Evolutionary conservation across 495 filamentous ascomycete species (phyloP), one percentile per base, ranked within the genome.

Genomic region (Delitschia confertaspora): DNA sequence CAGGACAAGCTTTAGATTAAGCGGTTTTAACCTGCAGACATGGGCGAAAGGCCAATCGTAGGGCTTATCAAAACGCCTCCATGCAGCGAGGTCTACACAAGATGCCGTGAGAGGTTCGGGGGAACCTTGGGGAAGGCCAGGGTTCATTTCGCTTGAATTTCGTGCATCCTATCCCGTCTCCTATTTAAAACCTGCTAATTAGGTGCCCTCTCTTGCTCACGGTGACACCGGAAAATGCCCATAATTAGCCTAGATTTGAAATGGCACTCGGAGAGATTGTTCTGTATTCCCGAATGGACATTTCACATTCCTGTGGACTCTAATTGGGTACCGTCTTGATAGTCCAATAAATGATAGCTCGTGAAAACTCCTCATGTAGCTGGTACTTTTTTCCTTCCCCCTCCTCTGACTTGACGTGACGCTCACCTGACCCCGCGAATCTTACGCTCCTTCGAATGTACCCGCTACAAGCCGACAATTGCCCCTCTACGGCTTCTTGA

Each of bases 161-260:
- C 46, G 47, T 55, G 52, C 52, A 41, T 44, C 41, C 36, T 23
- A 33, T 37, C 34, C 31, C 46, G 41, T 36, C 42, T 48, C 10
- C 47, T 56, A 51, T 47, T 43, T 47, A 51, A 56, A 51, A 47
- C 42, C 53, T 19, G 38, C 34, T 51, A 56, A 56, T 56, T 56
- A 47, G 25, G 37, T 38, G 8, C 3, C n/a, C 2, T 39, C 29
- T n/a, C 18, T 38, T 3, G 5, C 31, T 13, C 13, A 4, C 13
- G n/a, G 36, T 24, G 16, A 4, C 30, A 30, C 13, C 10, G 25
- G 17, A 9, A 50, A 51, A 26, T 42, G 47, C 41, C 52, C 52
- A 43, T 51, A 56, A 56, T 56, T 56, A 56, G 53, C 22, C 34
- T 32, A 14, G 20, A 25, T 3, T 1, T 32, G 33, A 23, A 30